Base-by-base conservation (phyloP, 106 monocot genomes). In the Dioscorea alata region DNA sequence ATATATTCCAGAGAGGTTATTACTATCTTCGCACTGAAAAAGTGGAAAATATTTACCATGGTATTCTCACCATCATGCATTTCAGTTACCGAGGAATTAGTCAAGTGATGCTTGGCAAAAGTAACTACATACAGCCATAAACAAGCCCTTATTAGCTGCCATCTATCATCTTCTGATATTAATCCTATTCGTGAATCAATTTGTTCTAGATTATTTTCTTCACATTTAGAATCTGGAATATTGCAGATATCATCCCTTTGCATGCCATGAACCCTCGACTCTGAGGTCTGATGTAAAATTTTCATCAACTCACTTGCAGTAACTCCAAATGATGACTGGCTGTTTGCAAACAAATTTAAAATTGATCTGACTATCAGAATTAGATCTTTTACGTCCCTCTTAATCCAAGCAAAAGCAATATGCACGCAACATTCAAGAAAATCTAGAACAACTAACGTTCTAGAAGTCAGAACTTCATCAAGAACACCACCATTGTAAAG, bases 401-500 rank as follows among this genome's bases (percentile, higher is more conserved):
- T 54, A 61, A 89, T 74, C 82, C 86, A 97, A 18, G 66, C 63
- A 78, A 69, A 76, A 79, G 85, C 68, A 75, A 92, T 85, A 64
- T 72, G 72, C 60, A 81, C 21, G 67, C 7, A 78, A 64, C 77
- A 85, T 69, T 85, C 85, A 48, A 97, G 56, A 72, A 89, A 73
- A 74, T 89, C 92, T 72, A 92, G 66, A 76, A 80, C 60, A 72
- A 60, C 16, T 67, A 9, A 66, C 13, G 69, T 67, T 71, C 69
- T 73, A n/a, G 57, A 73, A 71, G 16, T 64, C 58, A 67, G 23
- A 52, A 57, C 74, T 49, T 52, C 68, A 50, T 48, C 17, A 34
- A 61, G 28, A 50, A 54, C 21, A 22, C 19, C 69, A 67, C 33
- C 32, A 32, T 70, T 54, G 65, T 33, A 77, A 68, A 59, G 63